Percentiles rank a stretch among this genome's conserved stretches.
phyloP scores from a whole-genome alignment of 768 basidiomycete species.

The Tephrocybe sp. region DNA sequence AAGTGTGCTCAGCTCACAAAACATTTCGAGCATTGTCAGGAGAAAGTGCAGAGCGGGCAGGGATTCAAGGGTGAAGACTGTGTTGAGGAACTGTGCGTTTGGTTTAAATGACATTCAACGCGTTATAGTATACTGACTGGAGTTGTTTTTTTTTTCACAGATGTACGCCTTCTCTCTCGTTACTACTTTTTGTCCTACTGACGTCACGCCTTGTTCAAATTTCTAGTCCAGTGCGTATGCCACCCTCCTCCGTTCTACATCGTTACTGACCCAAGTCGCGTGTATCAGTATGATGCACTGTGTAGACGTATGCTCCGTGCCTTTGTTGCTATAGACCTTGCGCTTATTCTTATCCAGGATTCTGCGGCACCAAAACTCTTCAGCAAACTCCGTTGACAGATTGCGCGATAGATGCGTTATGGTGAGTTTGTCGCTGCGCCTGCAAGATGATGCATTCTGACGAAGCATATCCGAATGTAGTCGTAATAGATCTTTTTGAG shows the following conservation, averaged over 20 bases:
- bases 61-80: slow-evolving; percentile 92
- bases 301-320: slow-evolving; percentile 62
- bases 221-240: slow-evolving; percentile 55
- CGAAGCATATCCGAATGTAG: too few relatives aligned
- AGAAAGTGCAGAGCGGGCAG: slow-evolving; percentile 79
- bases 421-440: background rate
- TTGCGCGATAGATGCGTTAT: background rate
- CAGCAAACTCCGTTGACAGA: slow-evolving; percentile 58
- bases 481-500: too few relatives aligned
- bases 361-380: slow-evolving; percentile 79
- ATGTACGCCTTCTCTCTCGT: slow-evolving; percentile 26
- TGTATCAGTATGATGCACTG: slow-evolving; percentile 84
- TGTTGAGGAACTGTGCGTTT: slow-evolving; percentile 83
- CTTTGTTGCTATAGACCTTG: slow-evolving; percentile 30
- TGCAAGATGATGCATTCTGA: background rate
- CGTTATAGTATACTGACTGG: slow-evolving; percentile 8
- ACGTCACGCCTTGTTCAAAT: slow-evolving; percentile 1
- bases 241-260: background rate
- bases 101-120: slow-evolving; percentile 10
- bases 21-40: slow-evolving; percentile 90
- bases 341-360: slow-evolving; percentile 26
- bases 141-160: slow-evolving; percentile 15
- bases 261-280: slow-evolving; percentile 2
- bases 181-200: slow-evolving; percentile 6
- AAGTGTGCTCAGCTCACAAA: slow-evolving; percentile 68